A percentile compares a stretch with the other conserved stretches of the same genome.
These are phyloP conservation scores for Croton setiger DNA, from an alignment of 441 rosid genomes.

Conservation along the genomic window DNA sequence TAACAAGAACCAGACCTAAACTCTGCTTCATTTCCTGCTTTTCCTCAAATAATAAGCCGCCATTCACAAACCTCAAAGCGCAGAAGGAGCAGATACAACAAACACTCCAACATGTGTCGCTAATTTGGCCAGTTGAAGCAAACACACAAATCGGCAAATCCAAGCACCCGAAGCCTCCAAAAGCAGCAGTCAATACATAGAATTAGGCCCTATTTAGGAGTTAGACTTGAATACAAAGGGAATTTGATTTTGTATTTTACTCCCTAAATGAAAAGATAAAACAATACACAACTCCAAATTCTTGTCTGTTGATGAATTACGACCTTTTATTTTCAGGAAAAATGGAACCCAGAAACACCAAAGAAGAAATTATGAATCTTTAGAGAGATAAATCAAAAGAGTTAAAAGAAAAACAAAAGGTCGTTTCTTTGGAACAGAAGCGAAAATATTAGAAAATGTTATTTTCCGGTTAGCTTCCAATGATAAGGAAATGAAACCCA, in stretches of 20 bases:
- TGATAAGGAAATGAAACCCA: conserved; percentile 9
- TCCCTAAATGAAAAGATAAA: background rate
- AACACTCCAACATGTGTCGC: conserved; percentile 79
- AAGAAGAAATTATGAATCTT: conserved; percentile 8
- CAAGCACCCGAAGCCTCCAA: conserved; percentile 25
- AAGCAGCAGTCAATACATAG: conserved; percentile 18
- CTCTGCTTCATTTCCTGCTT: too few relatives aligned
- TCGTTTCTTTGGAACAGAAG: background rate
- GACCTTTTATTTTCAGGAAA: background rate
- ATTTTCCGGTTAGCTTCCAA: background rate
- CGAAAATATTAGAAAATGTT: background rate
- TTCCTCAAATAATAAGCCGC: too few relatives aligned
- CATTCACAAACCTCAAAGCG: too few relatives aligned
- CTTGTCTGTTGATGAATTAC: conserved; percentile 6
- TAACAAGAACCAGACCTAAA: too few relatives aligned
- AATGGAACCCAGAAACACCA: conserved; percentile 14
- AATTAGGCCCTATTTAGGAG: conserved; percentile 7
- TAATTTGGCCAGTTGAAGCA: conserved; percentile 26
- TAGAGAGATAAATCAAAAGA: conserved; percentile 6
- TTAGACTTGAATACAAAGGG: background rate
- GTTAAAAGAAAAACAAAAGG: background rate
- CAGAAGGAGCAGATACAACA: conserved; percentile 57
- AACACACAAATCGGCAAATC: conserved; percentile 9
- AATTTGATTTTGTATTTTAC: conserved; percentile 5
- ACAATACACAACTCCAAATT: background rate